Evolutionary conservation across 495 filamentous ascomycete genomes (phyloP).

Genomic region (Annulohypoxylon nitens): DNA sequence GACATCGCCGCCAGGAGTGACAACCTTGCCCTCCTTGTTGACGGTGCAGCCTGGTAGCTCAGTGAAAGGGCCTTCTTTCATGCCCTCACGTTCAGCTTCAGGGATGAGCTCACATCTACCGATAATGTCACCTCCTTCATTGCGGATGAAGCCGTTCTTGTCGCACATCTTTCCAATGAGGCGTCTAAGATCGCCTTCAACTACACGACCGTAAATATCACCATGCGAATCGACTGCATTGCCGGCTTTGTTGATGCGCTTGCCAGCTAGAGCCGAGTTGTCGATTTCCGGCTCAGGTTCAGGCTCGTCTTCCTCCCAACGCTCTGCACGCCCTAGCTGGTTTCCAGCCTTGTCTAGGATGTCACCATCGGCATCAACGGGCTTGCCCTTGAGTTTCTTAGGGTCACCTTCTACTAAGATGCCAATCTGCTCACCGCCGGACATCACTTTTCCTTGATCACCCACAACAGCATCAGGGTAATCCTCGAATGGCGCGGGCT

Average conservation of each 20-base stretch:
- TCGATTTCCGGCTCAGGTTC: constrained; percentile 70
- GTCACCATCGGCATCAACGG: constrained; percentile 86
- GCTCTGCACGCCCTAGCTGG: constrained; percentile 80
- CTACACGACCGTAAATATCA: constrained; percentile 79
- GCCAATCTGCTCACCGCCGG: constrained; percentile 78
- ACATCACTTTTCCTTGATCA: constrained; percentile 76
- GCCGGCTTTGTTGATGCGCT: constrained; percentile 86
- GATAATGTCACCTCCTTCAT: constrained; percentile 82
- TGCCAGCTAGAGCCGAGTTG: constrained; percentile 78
- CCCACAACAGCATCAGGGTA: constrained; percentile 77
- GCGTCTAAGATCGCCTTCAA: constrained; percentile 76
- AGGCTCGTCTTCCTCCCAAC: constrained; percentile 64
- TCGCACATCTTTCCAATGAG: constrained; percentile 86
- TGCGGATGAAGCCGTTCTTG: constrained; percentile 83
- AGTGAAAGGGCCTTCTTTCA: constrained; percentile 83
- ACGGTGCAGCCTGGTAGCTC: constrained; percentile 80
- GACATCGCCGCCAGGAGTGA: constrained; percentile 70
- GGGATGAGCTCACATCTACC: constrained; percentile 83
- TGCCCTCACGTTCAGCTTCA: constrained; percentile 73
- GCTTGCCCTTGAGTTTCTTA: constrained; percentile 78
- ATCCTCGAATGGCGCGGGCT: constrained; percentile 79
- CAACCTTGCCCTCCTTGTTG: constrained; percentile 80
- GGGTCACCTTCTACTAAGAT: constrained; percentile 81
- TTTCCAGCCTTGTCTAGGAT: constrained; percentile 85
- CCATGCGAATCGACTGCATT: constrained; percentile 83